A percentile compares a stretch with the other conserved stretches of the same genome.
Evolutionary conservation across 2,329 filamentous ascomycete species (phyloP).

Genomic region (Colletotrichum tamarilloi): DNA sequence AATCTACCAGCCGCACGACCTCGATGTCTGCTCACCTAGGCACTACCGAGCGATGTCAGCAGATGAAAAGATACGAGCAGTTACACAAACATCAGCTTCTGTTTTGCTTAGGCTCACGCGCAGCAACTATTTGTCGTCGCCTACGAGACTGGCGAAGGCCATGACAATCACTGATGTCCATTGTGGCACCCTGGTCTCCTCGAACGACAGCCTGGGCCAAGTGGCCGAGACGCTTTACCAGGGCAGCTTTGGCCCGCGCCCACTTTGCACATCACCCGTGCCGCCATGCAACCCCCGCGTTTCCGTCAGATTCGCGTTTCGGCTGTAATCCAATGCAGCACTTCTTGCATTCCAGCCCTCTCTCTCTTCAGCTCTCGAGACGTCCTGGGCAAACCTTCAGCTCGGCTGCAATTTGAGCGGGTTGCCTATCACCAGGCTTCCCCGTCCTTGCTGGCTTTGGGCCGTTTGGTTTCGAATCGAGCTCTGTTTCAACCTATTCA

Average conservation of each 20-base stretch:
- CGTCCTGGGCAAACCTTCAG: conserved; percentile 11
- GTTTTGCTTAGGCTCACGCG: background rate
- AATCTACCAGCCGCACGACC: background rate
- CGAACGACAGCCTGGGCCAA: background rate
- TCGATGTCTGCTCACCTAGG: background rate
- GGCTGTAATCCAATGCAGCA: conserved; percentile 1
- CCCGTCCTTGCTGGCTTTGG: background rate
- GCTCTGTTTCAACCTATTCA: conserved; percentile 20
- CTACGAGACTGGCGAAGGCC: background rate
- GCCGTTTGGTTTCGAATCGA: conserved; percentile 9
- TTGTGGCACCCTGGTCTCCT: background rate
- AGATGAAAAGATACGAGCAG: conserved; percentile 1
- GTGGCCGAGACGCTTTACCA: conserved; percentile 14
- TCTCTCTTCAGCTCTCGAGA: background rate
- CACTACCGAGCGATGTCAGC: background rate
- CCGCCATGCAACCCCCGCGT: conserved; percentile 28
- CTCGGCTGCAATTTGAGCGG: background rate
- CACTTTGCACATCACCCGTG: conserved; percentile 29
- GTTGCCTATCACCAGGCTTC: background rate
- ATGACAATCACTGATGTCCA: background rate
- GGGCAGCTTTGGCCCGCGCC: conserved; percentile 21
- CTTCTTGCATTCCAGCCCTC: background rate
- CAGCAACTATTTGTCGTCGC: background rate
- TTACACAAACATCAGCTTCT: conserved; percentile 1
- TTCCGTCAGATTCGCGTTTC: conserved; percentile 14